Base-by-base conservation (phyloP, 768 basidiomycete species). In the Serendipita sp. region DNA sequence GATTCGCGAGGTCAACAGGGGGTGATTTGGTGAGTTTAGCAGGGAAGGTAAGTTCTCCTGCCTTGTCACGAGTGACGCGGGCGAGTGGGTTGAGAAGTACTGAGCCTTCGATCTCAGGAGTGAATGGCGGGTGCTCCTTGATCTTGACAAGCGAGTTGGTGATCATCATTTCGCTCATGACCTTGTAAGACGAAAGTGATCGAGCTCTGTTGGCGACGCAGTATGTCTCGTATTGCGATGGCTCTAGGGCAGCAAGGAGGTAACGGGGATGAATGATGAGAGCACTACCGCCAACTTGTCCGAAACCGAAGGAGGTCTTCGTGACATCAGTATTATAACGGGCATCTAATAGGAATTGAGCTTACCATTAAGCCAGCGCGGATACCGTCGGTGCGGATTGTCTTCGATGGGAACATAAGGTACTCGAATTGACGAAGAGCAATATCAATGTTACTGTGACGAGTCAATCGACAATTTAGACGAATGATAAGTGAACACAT, bases 371-470 rank as follows among this genome's bases (percentile, higher is more conserved):
- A 79, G 71, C 89, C 91, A 47, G 88, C 89, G 28, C 84, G 84
- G 69, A 97, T 85, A 67, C 91, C 89, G 70, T 97, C 94, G 3
- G 95, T 97, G 72, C 92, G 83, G 69, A 99, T 91, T 3, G 94
- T 83, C 77, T 88, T 93, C 28, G 96, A 99, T 4, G 95, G 96
- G 88, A 96, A 99, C 83, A 99, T 84, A 65, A 99, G 82, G 77
- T 87, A 84, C 66, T 84, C 85, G 73, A 90, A 91, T 65, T 91
- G 81, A 71, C 89, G 85, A 77, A 99, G 92, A 72, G 86, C 84
- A 48, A 89, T 84, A 75, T 99, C 95, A 73, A 97, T 84, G 72
- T 98, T 99, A 75, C 91, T 90, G 71, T 66, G 69, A 35, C 65
- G 66, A 15, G 48, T 23, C 23, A 23, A 2, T 64, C 44, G 68